Conservation (phyloP, 306 rosid genomes). For the Purshia tridentata region DNA sequence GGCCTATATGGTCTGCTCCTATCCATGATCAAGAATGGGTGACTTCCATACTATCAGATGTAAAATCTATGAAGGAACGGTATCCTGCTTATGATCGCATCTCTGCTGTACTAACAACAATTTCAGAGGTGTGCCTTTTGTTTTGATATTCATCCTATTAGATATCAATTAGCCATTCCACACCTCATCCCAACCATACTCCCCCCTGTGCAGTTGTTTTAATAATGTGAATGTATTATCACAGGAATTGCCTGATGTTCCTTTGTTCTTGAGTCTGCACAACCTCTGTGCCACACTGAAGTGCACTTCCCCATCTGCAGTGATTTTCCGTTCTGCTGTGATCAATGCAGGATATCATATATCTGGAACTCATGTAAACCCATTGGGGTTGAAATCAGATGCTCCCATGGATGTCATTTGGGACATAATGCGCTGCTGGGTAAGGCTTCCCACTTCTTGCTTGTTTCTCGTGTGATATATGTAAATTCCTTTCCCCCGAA, state of each 20-base stretch:
- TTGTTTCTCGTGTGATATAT: slow-evolving; percentile 2
- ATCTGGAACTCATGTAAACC: slow-evolving; percentile 94
- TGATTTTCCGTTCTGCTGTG: slow-evolving; percentile 87
- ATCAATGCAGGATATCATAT: slow-evolving; percentile 90
- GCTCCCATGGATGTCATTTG: slow-evolving; percentile 96
- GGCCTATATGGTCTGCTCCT: slow-evolving; percentile 97
- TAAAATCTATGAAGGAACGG: slow-evolving; percentile 64
- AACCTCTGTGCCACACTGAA: slow-evolving; percentile 90
- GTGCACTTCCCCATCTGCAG: slow-evolving; percentile 97
- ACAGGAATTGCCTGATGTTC: slow-evolving; percentile 93
- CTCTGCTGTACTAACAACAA: slow-evolving; percentile 80
- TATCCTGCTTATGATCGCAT: slow-evolving; percentile 91
- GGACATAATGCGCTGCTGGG: slow-evolving; percentile 99
- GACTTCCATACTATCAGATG: slow-evolving; percentile 62
- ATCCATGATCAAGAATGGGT: slow-evolving; percentile 98
- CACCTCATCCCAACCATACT: too few relatives aligned
- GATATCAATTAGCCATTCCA: background rate
- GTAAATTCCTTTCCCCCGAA: background rate
- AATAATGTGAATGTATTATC: slow-evolving; percentile 14
- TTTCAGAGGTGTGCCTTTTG: slow-evolving; percentile 67
- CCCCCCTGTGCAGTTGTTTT: background rate
- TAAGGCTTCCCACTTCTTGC: slow-evolving; percentile 28
- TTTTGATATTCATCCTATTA: background rate
- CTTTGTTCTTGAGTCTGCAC: slow-evolving; percentile 91
- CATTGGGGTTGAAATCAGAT: slow-evolving; percentile 87